phyloP scores from a whole-genome alignment of 1,284 basidiomycete genomes.

The Cryptococcus sp. region DNA sequence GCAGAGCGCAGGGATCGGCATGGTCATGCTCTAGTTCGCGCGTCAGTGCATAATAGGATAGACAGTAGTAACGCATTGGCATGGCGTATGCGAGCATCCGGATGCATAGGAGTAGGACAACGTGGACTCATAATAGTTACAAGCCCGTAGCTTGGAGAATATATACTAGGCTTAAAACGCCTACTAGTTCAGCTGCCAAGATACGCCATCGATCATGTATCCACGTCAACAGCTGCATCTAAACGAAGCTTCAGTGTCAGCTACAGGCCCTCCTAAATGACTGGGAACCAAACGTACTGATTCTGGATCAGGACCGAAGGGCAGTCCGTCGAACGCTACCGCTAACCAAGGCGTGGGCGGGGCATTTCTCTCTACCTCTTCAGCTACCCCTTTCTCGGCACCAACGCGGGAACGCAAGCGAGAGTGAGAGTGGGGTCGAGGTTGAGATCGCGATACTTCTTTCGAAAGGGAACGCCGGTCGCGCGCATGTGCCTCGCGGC shows the following conservation, averaged over 20 bases:
- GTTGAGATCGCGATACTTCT: no score
- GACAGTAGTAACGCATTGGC: no score
- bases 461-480: no score
- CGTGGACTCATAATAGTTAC: conserved; percentile 1
- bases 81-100: no score
- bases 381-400: no score
- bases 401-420: no score
- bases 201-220: conserved; percentile 20
- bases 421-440: no score
- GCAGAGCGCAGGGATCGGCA: conserved; percentile 47
- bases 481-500: no score
- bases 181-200: conserved; percentile 18
- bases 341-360: conserved; percentile 15
- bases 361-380: background rate
- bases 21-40: conserved; percentile 50
- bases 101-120: no score
- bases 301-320: conserved; percentile 27
- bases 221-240: conserved; percentile 17
- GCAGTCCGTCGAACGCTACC: conserved; percentile 22
- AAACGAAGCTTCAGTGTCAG: no score
- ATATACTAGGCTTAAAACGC: conserved; percentile 22
- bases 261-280: no score
- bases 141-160: conserved; percentile 24
- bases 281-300: conserved; percentile 23
- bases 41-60: background rate